Percentiles rank a stretch among this genome's conserved stretches.
Conservation (phyloP, 257 asterid species). For the Knoxia roxburghii region DNA sequence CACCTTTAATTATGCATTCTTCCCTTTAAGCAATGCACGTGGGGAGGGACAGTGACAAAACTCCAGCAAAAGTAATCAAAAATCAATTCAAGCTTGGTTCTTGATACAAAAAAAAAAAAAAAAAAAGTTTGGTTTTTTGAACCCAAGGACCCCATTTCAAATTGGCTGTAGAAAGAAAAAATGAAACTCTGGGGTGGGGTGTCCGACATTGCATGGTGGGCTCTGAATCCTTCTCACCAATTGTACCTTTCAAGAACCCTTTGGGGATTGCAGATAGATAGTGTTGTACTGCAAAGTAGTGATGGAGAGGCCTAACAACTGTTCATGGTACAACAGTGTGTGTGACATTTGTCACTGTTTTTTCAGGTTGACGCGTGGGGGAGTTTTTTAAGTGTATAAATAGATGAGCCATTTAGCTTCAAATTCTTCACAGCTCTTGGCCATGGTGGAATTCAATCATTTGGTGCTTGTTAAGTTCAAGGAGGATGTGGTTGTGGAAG, state of each 20-base stretch:
- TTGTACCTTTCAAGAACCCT: conserved; percentile 28
- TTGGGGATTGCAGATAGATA: conserved; percentile 38
- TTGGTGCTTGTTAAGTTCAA: conserved; percentile 90
- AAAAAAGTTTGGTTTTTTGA: too few relatives aligned
- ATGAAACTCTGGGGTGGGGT: too few relatives aligned
- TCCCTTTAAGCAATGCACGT: conserved; percentile 30
- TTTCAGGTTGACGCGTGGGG: conserved; percentile 23
- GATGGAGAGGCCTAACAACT: conserved; percentile 28
- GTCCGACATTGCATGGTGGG: conserved; percentile 33
- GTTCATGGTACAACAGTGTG: conserved; percentile 36
- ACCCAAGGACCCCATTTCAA: too few relatives aligned
- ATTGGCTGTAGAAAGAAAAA: too few relatives aligned
- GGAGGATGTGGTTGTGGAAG: conserved; percentile 55
- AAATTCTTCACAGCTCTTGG: not conserved
- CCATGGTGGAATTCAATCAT: conserved; percentile 49
- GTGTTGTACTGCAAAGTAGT: conserved; percentile 54
- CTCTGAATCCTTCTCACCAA: conserved; percentile 34
- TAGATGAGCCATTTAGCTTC: conserved; percentile 23
- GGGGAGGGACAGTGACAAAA: conserved; percentile 25
- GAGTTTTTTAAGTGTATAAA: conserved; percentile 24
- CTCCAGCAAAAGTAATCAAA: conserved; percentile 14
- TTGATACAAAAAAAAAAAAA: too few relatives aligned
- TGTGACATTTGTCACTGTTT: conserved; percentile 29
- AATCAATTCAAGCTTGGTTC: conserved; percentile 13
- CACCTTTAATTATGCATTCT: conserved; percentile 18